phyloP scores from a whole-genome alignment of 805 yeast genomes.

The Cyberlindnera mrakii region DNA sequence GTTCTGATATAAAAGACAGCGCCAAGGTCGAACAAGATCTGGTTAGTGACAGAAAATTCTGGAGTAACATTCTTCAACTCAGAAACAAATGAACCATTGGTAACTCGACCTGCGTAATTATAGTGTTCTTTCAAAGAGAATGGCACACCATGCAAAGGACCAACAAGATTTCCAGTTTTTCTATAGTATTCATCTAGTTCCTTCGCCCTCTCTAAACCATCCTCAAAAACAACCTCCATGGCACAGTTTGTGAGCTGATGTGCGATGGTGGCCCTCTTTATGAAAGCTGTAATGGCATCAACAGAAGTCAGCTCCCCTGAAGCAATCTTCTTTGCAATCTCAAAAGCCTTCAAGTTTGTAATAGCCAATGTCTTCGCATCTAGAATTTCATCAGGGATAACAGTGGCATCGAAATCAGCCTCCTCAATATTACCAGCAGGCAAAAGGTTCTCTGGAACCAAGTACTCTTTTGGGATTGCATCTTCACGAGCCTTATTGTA shows the following conservation, averaged over 20 bases:
- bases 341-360: slow-evolving; percentile 4
- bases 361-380: slow-evolving; percentile 9
- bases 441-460: slow-evolving; percentile 9
- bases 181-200: slow-evolving; percentile 46
- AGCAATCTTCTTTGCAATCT: slow-evolving; percentile 5
- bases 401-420: slow-evolving; percentile 13
- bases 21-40: slow-evolving; percentile 24
- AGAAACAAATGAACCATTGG: slow-evolving; percentile 54
- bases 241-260: slow-evolving; percentile 56
- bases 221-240: slow-evolving; percentile 55
- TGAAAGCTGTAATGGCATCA: slow-evolving; percentile 44
- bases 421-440: slow-evolving; percentile 12
- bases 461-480: slow-evolving; percentile 1
- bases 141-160: slow-evolving; percentile 66
- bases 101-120: slow-evolving; percentile 43
- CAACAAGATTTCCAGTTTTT: slow-evolving; percentile 44
- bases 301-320: slow-evolving; percentile 28
- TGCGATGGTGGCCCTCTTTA: slow-evolving; percentile 54
- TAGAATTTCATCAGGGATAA: slow-evolving; percentile 9
- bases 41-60: slow-evolving; percentile 39
- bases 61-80: slow-evolving; percentile 42
- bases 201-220: slow-evolving; percentile 48
- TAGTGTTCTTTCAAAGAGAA: slow-evolving; percentile 62
- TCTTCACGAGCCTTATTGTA: slow-evolving; percentile 8
- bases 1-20: slow-evolving; percentile 60